A percentile compares a stretch with the other conserved stretches of the same genome.
Conservation (phyloP, 768 basidiomycete genomes). For the Royoungia palumana region DNA sequence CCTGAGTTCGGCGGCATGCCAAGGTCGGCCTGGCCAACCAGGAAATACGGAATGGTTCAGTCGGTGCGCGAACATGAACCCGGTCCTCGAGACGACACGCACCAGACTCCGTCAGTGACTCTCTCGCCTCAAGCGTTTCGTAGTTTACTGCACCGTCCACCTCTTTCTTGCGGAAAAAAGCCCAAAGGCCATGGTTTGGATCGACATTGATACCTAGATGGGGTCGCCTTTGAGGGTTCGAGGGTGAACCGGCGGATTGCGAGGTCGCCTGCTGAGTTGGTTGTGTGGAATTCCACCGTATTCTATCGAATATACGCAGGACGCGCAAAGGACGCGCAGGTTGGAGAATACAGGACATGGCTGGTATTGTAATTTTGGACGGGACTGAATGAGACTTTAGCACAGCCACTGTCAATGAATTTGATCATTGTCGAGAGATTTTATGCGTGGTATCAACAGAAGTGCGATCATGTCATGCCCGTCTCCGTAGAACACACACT, state of each 20-base stretch:
- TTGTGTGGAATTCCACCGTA: slow-evolving; percentile 26
- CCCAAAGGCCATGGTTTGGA: slow-evolving; percentile 72
- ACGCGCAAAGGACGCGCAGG: slow-evolving; percentile 17
- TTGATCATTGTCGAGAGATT: no score
- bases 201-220: slow-evolving; percentile 43
- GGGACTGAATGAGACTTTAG: no score
- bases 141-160: slow-evolving; percentile 50
- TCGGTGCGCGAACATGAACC: slow-evolving; percentile 1
- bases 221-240: slow-evolving; percentile 37
- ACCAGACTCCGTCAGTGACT: slow-evolving; percentile 37
- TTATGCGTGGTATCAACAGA: no score
- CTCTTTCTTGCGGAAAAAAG: slow-evolving; percentile 65
- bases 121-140: slow-evolving; percentile 42
- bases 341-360: slow-evolving; percentile 25
- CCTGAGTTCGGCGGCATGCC: slow-evolving; percentile 83
- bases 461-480: not conserved
- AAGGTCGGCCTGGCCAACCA: slow-evolving; percentile 68
- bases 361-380: no score
- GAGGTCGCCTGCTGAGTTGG: not conserved
- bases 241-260: not conserved
- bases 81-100: slow-evolving; percentile 9
- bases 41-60: not conserved
- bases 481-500: not conserved
- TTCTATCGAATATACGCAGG: slow-evolving; percentile 9
- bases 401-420: slow-evolving; percentile 26